Evolutionary conservation across 2,329 filamentous ascomycete genomes (phyloP).

Genomic region (Juglanconis oblonga): DNA sequence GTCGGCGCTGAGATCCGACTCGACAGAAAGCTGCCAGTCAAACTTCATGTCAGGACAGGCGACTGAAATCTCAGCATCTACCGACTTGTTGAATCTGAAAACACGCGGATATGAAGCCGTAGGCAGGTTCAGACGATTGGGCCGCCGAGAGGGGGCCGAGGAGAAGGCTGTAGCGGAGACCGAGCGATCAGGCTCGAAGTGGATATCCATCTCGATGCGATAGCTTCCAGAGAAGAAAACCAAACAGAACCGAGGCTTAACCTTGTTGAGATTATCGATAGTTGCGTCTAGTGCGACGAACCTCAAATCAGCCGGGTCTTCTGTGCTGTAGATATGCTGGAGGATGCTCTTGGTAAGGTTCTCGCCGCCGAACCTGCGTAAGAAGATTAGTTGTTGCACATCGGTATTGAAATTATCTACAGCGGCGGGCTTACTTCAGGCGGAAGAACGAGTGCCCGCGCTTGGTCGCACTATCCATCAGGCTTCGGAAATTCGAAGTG

Average conservation of each 20-base stretch:
- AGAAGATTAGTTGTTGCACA: background rate
- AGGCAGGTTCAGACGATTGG: background rate
- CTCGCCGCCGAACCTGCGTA: conserved; percentile 3
- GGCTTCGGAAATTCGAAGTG: background rate
- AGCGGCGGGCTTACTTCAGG: background rate
- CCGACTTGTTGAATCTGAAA: background rate
- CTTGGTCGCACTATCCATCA: background rate
- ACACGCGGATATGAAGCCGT: conserved; percentile 1
- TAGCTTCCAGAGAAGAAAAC: conserved; percentile 20
- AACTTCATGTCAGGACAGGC: conserved; percentile 31
- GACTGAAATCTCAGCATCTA: conserved; percentile 25
- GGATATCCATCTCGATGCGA: conserved; percentile 22
- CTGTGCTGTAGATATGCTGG: conserved; percentile 8
- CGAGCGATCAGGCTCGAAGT: background rate
- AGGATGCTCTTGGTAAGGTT: conserved; percentile 3
- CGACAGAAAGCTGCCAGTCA: conserved; percentile 36
- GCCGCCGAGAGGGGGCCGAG: background rate
- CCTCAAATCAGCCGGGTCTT: background rate
- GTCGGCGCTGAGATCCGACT: conserved; percentile 23
- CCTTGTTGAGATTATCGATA: conserved; percentile 8
- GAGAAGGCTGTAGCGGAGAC: background rate
- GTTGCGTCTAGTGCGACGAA: background rate
- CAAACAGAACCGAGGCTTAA: conserved; percentile 15
- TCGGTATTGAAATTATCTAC: background rate
- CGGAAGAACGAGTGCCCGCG: conserved; percentile 2